Conservation (phyloP, 805 yeast genomes). For the Monosporozyma aquatica region DNA sequence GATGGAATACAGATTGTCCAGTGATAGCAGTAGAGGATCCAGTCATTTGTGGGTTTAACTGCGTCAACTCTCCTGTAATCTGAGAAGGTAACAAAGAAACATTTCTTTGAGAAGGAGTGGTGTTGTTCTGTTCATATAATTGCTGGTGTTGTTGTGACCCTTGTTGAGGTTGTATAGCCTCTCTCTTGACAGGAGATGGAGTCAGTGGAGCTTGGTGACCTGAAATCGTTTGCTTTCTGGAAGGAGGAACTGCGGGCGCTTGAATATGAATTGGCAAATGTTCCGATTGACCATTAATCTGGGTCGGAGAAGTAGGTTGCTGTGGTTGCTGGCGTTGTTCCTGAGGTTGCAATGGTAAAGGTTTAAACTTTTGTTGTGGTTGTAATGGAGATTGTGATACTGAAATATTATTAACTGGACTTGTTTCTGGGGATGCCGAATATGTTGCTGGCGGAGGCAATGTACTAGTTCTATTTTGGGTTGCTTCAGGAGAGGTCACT, state of each 20-base stretch:
- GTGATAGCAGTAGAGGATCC: slow-evolving; percentile 32
- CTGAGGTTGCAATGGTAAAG: slow-evolving; percentile 17
- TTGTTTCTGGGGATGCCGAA: background rate
- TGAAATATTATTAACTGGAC: slow-evolving; percentile 12
- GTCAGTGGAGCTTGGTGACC: slow-evolving; percentile 9
- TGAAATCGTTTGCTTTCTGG: slow-evolving; percentile 34
- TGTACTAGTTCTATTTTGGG: background rate
- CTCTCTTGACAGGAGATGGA: slow-evolving; percentile 14
- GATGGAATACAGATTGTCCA: slow-evolving; percentile 36
- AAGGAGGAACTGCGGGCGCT: slow-evolving; percentile 51
- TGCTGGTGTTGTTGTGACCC: slow-evolving; percentile 31
- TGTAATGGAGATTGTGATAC: slow-evolving; percentile 31
- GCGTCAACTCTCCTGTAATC: slow-evolving; percentile 26
- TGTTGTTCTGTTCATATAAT: background rate
- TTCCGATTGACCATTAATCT: slow-evolving; percentile 9
- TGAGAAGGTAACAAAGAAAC: slow-evolving; percentile 18
- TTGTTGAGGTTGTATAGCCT: slow-evolving; percentile 31
- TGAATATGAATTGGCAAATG: slow-evolving; percentile 24
- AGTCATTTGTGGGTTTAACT: slow-evolving; percentile 37
- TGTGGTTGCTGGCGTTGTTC: background rate
- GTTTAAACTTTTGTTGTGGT: slow-evolving; percentile 24
- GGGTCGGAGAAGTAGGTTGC: slow-evolving; percentile 15
- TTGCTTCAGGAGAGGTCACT: background rate
- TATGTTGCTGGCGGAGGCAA: background rate
- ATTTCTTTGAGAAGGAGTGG: slow-evolving; percentile 11